phyloP scores from a whole-genome alignment of 768 basidiomycete species.

The Podaxis mareebaensis region DNA sequence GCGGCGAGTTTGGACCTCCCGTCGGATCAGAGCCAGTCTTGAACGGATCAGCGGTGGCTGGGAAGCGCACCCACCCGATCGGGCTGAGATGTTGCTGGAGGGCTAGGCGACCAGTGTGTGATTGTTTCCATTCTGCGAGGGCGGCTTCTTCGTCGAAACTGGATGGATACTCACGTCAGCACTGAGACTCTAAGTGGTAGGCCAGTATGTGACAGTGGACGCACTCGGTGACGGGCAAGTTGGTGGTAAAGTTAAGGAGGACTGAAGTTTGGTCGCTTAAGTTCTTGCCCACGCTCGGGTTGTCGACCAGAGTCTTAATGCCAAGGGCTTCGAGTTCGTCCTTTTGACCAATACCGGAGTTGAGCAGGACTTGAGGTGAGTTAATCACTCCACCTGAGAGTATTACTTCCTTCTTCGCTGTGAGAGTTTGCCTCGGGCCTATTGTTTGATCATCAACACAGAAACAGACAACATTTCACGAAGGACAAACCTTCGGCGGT shows the following conservation, averaged over 20 bases:
- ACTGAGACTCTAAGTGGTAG: not conserved
- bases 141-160: not conserved
- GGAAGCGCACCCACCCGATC: not conserved
- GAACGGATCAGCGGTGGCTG: not conserved
- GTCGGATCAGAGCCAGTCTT: not conserved
- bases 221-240: not conserved
- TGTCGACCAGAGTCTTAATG: conserved; percentile 16
- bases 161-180: not conserved
- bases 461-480: not conserved
- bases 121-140: not conserved
- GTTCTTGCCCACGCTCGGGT: conserved; percentile 22
- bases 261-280: conserved; percentile 17
- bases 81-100: not conserved
- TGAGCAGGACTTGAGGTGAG: conserved; percentile 25
- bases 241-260: not conserved
- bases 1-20: not conserved
- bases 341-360: conserved; percentile 25
- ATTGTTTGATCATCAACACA: not conserved
- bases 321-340: conserved; percentile 13
- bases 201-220: not conserved
- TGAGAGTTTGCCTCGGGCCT: not conserved
- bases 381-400: conserved; percentile 31
- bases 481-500: not conserved
- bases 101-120: not conserved
- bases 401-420: conserved; percentile 29